phyloP scores from a whole-genome alignment of 2,329 filamentous ascomycete species.

The Sodiomyces alkalinus region DNA sequence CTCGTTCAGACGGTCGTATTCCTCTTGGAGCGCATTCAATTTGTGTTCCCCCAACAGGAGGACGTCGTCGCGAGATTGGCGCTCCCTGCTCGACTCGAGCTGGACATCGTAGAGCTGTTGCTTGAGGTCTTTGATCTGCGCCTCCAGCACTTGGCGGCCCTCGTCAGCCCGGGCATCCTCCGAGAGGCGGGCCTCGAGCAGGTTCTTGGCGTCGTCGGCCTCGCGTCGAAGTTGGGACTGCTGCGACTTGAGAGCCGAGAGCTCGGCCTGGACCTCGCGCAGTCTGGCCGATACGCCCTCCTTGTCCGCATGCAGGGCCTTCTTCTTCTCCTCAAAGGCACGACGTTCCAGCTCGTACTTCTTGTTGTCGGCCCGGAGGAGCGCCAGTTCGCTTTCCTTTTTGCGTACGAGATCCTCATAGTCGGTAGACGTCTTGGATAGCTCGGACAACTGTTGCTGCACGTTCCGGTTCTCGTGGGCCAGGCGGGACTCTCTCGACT shows the following conservation, averaged over 20 bases:
- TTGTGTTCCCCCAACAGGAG: conserved; percentile 84
- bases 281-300: conserved; percentile 63
- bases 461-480: conserved; percentile 68
- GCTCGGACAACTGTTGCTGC: conserved; percentile 69
- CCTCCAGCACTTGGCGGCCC: conserved; percentile 68
- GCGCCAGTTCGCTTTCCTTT: conserved; percentile 83
- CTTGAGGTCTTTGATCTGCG: conserved; percentile 79
- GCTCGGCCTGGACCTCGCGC: conserved; percentile 73
- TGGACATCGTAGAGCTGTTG: conserved; percentile 71
- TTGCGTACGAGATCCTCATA: conserved; percentile 88
- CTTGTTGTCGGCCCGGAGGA: conserved; percentile 73
- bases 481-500: conserved; percentile 61
- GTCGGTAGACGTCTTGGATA: conserved; percentile 83
- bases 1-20: conserved; percentile 77
- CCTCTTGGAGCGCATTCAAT: conserved; percentile 64
- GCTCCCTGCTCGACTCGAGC: conserved; percentile 76
- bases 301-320: conserved; percentile 55
- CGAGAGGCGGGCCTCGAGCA: conserved; percentile 76
- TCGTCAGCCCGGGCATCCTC: conserved; percentile 77
- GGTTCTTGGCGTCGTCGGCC: conserved; percentile 69
- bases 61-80: conserved; percentile 88
- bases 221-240: conserved; percentile 77
- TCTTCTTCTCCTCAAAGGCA: conserved; percentile 65
- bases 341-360: conserved; percentile 70
- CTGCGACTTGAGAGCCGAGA: conserved; percentile 73